Evolutionary conservation across 768 basidiomycete genomes (phyloP).

Genomic region (Sporobolomyces phaffii): DNA sequence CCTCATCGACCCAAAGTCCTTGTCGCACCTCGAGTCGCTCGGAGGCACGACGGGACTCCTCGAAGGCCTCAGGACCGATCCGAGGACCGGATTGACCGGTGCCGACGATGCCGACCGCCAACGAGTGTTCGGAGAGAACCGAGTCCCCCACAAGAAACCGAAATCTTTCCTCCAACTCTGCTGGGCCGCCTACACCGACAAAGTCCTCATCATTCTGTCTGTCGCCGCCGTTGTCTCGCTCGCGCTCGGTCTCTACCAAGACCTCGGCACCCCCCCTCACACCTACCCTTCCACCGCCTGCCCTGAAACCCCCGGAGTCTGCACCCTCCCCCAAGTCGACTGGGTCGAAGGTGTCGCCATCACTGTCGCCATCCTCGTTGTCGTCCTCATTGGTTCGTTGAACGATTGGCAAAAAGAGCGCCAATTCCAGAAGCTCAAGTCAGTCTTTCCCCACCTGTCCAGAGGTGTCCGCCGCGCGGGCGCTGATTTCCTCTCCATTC

Average conservation of each 20-base stretch:
- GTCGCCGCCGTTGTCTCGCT: slow-evolving; percentile 89
- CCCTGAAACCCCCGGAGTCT: slow-evolving; percentile 41
- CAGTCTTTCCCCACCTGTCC: background rate
- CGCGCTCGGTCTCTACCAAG: slow-evolving; percentile 88
- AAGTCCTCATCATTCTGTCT: slow-evolving; percentile 81
- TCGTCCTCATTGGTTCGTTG: slow-evolving; percentile 74
- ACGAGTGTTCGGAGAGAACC: slow-evolving; percentile 67
- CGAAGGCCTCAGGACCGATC: slow-evolving; percentile 65
- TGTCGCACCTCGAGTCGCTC: slow-evolving; percentile 59
- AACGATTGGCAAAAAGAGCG: slow-evolving; percentile 99
- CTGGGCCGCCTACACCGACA: slow-evolving; percentile 70
- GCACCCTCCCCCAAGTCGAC: slow-evolving; percentile 68
- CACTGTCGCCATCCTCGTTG: slow-evolving; percentile 52
- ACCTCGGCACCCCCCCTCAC: slow-evolving; percentile 67
- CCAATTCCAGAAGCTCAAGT: slow-evolving; percentile 81
- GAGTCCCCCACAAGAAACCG: slow-evolving; percentile 62
- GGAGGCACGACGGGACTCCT: slow-evolving; percentile 68
- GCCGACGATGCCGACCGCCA: slow-evolving; percentile 50
- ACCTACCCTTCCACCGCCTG: slow-evolving; percentile 43
- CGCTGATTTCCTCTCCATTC: background rate
- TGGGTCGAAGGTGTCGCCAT: slow-evolving; percentile 81
- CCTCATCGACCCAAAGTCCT: slow-evolving; percentile 80
- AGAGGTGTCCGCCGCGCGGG: background rate
- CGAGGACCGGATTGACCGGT: slow-evolving; percentile 46
- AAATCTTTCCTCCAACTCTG: slow-evolving; percentile 70